Percentiles rank a stretch among this genome's conserved stretches.
Evolutionary conservation across 176 grass and related monocot species (phyloP).

Genomic region (Phoenix roebelenii): DNA sequence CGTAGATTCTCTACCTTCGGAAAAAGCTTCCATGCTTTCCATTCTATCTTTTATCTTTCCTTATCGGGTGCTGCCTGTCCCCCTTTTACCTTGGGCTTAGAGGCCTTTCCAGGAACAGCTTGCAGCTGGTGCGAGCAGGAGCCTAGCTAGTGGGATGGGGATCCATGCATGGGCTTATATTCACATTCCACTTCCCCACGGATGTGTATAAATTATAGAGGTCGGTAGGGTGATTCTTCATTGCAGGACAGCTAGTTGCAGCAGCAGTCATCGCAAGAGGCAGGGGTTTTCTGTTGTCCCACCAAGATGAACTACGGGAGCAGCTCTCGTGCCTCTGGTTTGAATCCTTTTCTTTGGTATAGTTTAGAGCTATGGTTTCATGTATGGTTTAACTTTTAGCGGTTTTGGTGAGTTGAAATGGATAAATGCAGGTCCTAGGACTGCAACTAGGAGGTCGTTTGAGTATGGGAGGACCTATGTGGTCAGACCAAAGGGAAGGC

Average conservation of each 20-base stretch:
- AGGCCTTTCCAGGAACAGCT: neutral
- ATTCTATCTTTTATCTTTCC: conserved; percentile 34
- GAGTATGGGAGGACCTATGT: conserved; percentile 91
- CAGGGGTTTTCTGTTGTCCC: no score
- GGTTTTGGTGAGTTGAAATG: conserved; percentile 6
- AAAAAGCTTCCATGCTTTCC: conserved; percentile 26
- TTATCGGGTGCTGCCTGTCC: conserved; percentile 25
- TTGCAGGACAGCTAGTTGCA: neutral
- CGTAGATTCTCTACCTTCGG: conserved; percentile 30
- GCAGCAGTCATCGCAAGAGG: neutral
- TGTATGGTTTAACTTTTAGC: conserved; percentile 1
- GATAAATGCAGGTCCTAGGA: conserved; percentile 35
- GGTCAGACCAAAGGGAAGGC: conserved; percentile 89
- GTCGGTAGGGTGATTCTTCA: conserved; percentile 3
- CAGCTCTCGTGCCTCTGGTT: conserved; percentile 37
- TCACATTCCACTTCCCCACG: neutral
- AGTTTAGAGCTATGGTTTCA: no score
- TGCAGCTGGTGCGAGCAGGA: no score
- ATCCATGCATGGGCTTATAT: conserved; percentile 2
- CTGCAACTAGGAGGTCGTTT: conserved; percentile 17
- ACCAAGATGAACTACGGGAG: conserved; percentile 57
- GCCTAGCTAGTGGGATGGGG: neutral
- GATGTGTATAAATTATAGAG: conserved; percentile 2
- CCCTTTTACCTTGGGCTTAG: conserved; percentile 10
- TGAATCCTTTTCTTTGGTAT: neutral